Evolutionary conservation across 345 rosid species (phyloP).

Genomic region (Luvunga scandens): DNA sequence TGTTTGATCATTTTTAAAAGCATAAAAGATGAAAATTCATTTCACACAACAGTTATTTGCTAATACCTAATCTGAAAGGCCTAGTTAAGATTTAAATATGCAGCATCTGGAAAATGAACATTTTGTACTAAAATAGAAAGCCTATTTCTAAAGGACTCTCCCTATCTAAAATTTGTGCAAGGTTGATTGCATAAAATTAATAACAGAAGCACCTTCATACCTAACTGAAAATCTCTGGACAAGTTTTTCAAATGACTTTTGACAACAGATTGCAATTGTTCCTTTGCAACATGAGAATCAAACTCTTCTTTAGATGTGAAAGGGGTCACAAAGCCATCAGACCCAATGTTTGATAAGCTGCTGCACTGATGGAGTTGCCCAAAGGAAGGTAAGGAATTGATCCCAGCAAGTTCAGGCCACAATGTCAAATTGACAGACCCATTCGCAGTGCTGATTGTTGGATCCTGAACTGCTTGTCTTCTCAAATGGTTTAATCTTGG

Average conservation of each 20-base stretch:
- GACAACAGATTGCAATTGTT: constrained; percentile 71
- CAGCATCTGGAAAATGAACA: not conserved
- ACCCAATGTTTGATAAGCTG: constrained; percentile 41
- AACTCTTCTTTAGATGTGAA: constrained; percentile 33
- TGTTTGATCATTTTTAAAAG: constrained; percentile 11
- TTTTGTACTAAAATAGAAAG: not conserved
- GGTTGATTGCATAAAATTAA: constrained; percentile 5
- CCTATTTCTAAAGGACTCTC: not conserved
- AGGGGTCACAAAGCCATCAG: constrained; percentile 31
- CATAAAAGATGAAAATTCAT: not conserved
- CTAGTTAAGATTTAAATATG: not conserved
- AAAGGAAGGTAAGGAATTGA: constrained; percentile 29
- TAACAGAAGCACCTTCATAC: constrained; percentile 34
- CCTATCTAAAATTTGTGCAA: not conserved
- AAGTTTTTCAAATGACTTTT: constrained; percentile 65
- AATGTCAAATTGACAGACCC: constrained; percentile 41
- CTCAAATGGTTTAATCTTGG: constrained; percentile 39
- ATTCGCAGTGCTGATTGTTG: constrained; percentile 23
- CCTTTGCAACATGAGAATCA: constrained; percentile 45
- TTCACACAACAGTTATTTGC: not conserved
- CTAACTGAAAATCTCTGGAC: constrained; percentile 57
- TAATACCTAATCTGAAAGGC: not conserved
- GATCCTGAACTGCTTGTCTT: constrained; percentile 40
- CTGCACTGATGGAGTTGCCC: constrained; percentile 40
- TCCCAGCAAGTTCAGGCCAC: constrained; percentile 47